Evolutionary conservation across 1,284 basidiomycete species (phyloP).

Genomic region (Schizopora paradoxa): DNA sequence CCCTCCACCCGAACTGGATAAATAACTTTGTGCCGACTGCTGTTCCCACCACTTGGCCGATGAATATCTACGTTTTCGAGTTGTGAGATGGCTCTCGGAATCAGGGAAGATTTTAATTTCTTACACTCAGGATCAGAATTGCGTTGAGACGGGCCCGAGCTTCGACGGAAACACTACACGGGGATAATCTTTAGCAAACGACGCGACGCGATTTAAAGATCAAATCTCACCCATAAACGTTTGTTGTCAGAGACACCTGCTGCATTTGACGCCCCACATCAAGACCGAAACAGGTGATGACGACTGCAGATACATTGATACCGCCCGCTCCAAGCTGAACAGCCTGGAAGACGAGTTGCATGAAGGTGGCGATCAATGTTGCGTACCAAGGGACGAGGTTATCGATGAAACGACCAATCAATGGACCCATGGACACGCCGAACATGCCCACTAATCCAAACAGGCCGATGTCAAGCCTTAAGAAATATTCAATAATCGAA

Average conservation of each 20-base stretch:
- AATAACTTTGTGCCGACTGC: conserved; percentile 48
- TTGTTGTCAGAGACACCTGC: conserved; percentile 34
- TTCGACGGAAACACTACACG: conserved; percentile 30
- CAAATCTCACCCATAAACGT: conserved; percentile 32
- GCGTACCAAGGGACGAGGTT: conserved; percentile 62
- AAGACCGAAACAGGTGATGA: conserved; percentile 39
- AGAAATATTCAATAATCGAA: conserved; percentile 3
- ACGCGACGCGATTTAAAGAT: background rate
- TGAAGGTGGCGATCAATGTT: conserved; percentile 43
- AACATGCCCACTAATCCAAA: conserved; percentile 68
- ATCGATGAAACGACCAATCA: conserved; percentile 59
- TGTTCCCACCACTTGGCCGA: conserved; percentile 49
- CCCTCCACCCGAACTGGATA: conserved; percentile 45
- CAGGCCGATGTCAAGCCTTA: conserved; percentile 59
- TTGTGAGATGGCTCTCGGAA: background rate
- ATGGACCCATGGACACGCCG: conserved; percentile 57
- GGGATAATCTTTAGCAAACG: background rate
- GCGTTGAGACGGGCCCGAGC: conserved; percentile 49
- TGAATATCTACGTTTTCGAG: conserved; percentile 29
- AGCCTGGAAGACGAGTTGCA: conserved; percentile 39
- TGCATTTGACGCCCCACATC: conserved; percentile 42
- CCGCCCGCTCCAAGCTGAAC: conserved; percentile 56
- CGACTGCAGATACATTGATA: conserved; percentile 52
- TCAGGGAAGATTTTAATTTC: conserved; percentile 12
- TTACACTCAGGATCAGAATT: conserved; percentile 40